Base-by-base conservation (phyloP, 2,329 filamentous ascomycete species). In the Leptosphaerulina australis region DNA sequence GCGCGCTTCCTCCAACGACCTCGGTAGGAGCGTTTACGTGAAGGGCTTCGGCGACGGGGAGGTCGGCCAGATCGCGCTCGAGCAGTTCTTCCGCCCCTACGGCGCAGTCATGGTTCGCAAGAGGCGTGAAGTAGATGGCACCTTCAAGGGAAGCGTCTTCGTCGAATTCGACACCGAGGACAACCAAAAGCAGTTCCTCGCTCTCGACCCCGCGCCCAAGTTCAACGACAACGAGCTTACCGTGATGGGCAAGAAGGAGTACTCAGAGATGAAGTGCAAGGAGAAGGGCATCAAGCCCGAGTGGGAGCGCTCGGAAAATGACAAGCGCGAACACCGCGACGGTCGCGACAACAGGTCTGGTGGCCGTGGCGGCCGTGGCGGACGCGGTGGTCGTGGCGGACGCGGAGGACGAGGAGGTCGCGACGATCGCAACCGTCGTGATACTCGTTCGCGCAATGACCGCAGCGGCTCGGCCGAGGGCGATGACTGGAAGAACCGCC, bases 121-220 rank as follows among this genome's bases (percentile, higher is more conserved):
- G 56, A 90, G 95, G 62, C 91, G 94, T 38, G 78, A 86, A 53
- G 76, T 83, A 38, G 50, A 61, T 7, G 86, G 85, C 66, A 77
- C 82, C 43, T 99, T 97, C 86, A 99, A 99, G 82, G 91, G 93
- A 62, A 96, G 91, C 61, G 90, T 96, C 50, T 97, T 97, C 70
- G 90, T 96, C 59, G 93, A 97, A 74, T 99, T 97, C 73, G 81
- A 84, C 55, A 83, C 84, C 39, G 87, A 91, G 67, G 90, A 95
- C 61, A 82, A 84, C 17, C 87, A 90, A 65, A 82, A 91, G 72
- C 85, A 85, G 51, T 99, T 99, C 76, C 77, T 97, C 54, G 84
- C 79, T 11, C 77, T 91, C 30, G 88, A 96, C 45, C 87, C 90
- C 15, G 86, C 88, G 73, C 94, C 94, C 52, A 84, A 87, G 72